A percentile compares a stretch with the other conserved stretches of the same genome.
Evolutionary conservation across 345 rosid genomes (phyloP).

Genomic region (Laguncularia racemosa): DNA sequence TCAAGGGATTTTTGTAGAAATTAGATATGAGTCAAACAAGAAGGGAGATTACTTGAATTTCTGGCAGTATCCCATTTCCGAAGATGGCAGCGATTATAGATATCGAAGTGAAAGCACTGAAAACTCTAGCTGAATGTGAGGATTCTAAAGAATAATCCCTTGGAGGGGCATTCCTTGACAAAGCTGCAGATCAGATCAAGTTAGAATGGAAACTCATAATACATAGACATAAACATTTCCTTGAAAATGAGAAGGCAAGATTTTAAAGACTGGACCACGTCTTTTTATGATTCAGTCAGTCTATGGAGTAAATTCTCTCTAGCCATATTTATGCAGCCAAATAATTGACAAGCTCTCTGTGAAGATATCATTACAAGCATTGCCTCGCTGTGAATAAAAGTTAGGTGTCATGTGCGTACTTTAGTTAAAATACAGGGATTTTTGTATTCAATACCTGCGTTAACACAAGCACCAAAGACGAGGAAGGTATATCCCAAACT

Average conservation of each 20-base stretch:
- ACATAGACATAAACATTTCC: not conserved
- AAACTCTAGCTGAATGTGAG: constrained; percentile 47
- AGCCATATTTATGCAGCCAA: too few relatives aligned
- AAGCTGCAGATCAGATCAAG: constrained; percentile 25
- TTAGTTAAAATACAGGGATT: too few relatives aligned
- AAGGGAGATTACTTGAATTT: constrained; percentile 59
- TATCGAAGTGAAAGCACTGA: constrained; percentile 85
- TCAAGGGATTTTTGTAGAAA: too few relatives aligned
- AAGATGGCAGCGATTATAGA: constrained; percentile 90
- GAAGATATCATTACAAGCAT: too few relatives aligned
- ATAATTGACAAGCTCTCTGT: too few relatives aligned
- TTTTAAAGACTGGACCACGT: too few relatives aligned
- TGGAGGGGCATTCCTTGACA: constrained; percentile 57
- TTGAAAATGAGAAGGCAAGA: not conserved
- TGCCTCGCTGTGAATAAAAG: too few relatives aligned
- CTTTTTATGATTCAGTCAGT: too few relatives aligned
- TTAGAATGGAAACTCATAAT: not conserved
- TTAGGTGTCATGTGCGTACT: too few relatives aligned
- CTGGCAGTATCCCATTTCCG: constrained; percentile 94
- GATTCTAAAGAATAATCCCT: constrained; percentile 64
- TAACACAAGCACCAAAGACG: constrained; percentile 80
- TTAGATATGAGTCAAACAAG: not conserved
- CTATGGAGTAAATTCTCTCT: too few relatives aligned
- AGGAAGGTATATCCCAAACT: constrained; percentile 88
- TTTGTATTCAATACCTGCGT: constrained; percentile 48